Percentiles rank a stretch among this genome's conserved stretches.
Conservation (phyloP, 805 yeast genomes). For the Kuraishia capsulata region DNA sequence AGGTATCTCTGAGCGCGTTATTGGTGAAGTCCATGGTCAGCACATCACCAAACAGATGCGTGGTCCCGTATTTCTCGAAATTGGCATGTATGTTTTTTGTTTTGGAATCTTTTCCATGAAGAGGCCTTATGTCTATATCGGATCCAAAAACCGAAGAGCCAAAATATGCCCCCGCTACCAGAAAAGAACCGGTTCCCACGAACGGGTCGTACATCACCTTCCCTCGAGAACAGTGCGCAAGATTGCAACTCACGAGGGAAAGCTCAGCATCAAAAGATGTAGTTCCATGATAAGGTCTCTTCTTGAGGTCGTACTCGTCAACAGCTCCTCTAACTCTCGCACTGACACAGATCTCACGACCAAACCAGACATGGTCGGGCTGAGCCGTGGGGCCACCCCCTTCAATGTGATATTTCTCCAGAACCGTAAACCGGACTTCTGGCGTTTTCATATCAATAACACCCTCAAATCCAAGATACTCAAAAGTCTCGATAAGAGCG, state of each 20-base stretch:
- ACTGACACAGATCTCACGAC: conserved; percentile 56
- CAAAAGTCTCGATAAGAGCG: conserved; percentile 60
- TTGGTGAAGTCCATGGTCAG: conserved; percentile 93
- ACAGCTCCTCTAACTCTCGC: conserved; percentile 53
- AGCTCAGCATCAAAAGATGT: conserved; percentile 95
- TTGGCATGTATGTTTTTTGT: conserved; percentile 39
- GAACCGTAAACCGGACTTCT: conserved; percentile 55
- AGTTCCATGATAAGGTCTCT: conserved; percentile 85
- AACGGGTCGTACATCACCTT: conserved; percentile 86
- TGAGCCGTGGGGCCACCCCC: conserved; percentile 29
- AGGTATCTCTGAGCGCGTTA: conserved; percentile 58
- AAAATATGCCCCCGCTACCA: conserved; percentile 78
- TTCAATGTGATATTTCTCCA: conserved; percentile 47
- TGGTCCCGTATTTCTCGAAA: conserved; percentile 64
- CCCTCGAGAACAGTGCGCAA: conserved; percentile 64
- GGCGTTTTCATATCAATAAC: conserved; percentile 73
- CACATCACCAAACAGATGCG: conserved; percentile 56
- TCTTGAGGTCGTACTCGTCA: conserved; percentile 73
- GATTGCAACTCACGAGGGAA: conserved; percentile 77
- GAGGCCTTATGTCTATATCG: conserved; percentile 77
- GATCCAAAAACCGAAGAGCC: conserved; percentile 81
- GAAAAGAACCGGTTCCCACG: conserved; percentile 92
- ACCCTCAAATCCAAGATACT: conserved; percentile 66
- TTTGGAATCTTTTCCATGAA: conserved; percentile 52
- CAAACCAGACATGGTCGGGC: conserved; percentile 63